Evolutionary conservation across 2,329 filamentous ascomycete genomes (phyloP).

Genomic region (Sporothrix mexicana): DNA sequence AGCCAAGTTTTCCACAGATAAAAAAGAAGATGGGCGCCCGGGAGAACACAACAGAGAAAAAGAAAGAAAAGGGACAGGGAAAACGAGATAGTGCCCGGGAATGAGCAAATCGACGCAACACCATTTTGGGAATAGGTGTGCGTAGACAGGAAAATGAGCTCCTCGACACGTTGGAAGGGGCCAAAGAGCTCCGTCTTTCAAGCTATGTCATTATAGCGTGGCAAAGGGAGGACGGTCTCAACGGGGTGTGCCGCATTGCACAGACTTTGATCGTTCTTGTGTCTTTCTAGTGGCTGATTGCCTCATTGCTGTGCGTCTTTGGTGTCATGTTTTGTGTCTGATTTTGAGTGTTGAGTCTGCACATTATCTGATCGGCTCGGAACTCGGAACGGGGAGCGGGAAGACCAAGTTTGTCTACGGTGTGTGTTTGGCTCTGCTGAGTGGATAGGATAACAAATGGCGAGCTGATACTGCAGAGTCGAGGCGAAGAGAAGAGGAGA

Average conservation of each 20-base stretch:
- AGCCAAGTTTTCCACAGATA: not conserved
- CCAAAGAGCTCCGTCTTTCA: not conserved
- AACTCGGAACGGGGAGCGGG: not conserved
- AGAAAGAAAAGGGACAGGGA: not conserved
- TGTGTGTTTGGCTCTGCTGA: not conserved
- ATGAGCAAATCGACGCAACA: not conserved
- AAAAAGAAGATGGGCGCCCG: not conserved
- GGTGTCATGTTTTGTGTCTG: not conserved
- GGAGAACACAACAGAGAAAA: not conserved
- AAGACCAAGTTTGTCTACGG: not conserved
- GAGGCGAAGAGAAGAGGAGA: not conserved
- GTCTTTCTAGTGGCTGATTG: slow-evolving; percentile 19
- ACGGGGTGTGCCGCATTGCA: not conserved
- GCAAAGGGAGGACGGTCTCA: not conserved
- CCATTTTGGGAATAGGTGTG: slow-evolving; percentile 16
- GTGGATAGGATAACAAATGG: slow-evolving; percentile 7
- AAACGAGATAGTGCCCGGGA: slow-evolving; percentile 1
- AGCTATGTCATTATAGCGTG: not conserved
- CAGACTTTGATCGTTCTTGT: not conserved
- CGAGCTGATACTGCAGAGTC: not conserved
- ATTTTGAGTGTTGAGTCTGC: not conserved
- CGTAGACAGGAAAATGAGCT: not conserved
- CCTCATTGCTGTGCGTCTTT: slow-evolving; percentile 1
- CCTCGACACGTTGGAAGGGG: not conserved
- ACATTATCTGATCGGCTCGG: not conserved